Evolutionary conservation across 2,329 filamentous ascomycete genomes (phyloP).

Genomic region (Xylariaceae sp.): DNA sequence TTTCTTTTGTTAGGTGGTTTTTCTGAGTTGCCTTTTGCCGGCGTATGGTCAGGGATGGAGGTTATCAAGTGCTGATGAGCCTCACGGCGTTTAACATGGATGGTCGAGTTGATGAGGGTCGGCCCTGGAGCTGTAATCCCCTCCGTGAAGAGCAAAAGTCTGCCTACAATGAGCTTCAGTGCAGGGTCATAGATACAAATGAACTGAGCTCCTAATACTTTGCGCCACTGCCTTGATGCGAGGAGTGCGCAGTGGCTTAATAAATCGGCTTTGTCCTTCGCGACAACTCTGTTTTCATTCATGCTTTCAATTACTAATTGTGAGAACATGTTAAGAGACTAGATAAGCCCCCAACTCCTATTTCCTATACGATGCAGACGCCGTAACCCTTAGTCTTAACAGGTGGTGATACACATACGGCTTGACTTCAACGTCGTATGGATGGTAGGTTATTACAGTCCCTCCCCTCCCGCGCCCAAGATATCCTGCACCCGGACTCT

Average conservation of each 20-base stretch:
- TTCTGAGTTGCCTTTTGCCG: slow-evolving; percentile 20
- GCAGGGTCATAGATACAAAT: neutral
- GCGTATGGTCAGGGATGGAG: slow-evolving; percentile 34
- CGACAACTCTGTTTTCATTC: neutral
- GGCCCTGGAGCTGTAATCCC: neutral
- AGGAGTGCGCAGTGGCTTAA: neutral
- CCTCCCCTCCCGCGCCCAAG: neutral
- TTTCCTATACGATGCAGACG: neutral
- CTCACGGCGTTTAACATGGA: slow-evolving; percentile 38
- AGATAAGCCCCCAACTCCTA: neutral
- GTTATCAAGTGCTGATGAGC: slow-evolving; percentile 57
- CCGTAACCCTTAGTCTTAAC: neutral
- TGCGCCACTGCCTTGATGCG: neutral
- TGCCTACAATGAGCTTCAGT: neutral
- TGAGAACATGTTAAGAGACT: neutral
- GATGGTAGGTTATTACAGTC: neutral
- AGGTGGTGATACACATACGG: slow-evolving; percentile 1
- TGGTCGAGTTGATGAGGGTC: neutral
- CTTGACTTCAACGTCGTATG: neutral
- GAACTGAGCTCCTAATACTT: neutral
- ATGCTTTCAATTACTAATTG: neutral
- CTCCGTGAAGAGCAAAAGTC: neutral
- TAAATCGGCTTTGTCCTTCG: neutral
- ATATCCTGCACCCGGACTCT: slow-evolving; percentile 1
- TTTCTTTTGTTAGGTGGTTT: slow-evolving; percentile 8